Evolutionary conservation across 768 basidiomycete genomes (phyloP).

Genomic region (Pleurotus sapidus): DNA sequence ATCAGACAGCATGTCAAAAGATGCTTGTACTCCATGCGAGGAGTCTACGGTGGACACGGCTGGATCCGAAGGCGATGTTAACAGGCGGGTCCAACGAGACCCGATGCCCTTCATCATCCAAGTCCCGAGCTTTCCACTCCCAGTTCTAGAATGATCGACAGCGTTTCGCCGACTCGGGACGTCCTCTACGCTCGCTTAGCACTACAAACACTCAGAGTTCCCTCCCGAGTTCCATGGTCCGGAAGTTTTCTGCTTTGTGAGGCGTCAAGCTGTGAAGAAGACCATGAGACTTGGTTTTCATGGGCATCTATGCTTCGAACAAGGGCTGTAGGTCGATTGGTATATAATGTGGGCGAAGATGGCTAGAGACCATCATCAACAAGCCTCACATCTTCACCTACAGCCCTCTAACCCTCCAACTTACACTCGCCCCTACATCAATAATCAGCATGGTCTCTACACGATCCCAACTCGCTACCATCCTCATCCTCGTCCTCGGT

Average conservation of each 20-base stretch:
- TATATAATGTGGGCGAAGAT: background rate
- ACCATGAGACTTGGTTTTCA: background rate
- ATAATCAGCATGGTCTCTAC: constrained; percentile 2
- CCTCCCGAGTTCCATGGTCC: background rate
- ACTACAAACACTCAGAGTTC: background rate
- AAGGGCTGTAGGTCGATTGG: background rate
- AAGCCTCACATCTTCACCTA: background rate
- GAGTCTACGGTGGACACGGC: background rate
- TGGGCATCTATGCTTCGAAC: background rate
- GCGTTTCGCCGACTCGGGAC: background rate
- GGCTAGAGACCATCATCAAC: background rate
- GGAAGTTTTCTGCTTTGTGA: background rate
- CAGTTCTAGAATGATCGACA: constrained; percentile 1
- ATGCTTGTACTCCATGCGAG: background rate
- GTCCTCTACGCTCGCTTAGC: background rate
- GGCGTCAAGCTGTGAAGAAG: background rate
- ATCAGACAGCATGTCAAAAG: background rate
- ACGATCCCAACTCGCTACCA: constrained; percentile 2
- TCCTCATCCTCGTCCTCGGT: background rate
- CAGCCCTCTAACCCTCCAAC: background rate
- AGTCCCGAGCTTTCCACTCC: background rate
- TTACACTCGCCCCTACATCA: too few relatives aligned
- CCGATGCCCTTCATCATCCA: background rate
- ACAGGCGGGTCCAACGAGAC: background rate
- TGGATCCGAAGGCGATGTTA: constrained; percentile 7